Evolutionary conservation across 2,329 filamentous ascomycete genomes (phyloP), one percentile per base, ranked within the genome.

Genomic region (Colletotrichum zoysiae): DNA sequence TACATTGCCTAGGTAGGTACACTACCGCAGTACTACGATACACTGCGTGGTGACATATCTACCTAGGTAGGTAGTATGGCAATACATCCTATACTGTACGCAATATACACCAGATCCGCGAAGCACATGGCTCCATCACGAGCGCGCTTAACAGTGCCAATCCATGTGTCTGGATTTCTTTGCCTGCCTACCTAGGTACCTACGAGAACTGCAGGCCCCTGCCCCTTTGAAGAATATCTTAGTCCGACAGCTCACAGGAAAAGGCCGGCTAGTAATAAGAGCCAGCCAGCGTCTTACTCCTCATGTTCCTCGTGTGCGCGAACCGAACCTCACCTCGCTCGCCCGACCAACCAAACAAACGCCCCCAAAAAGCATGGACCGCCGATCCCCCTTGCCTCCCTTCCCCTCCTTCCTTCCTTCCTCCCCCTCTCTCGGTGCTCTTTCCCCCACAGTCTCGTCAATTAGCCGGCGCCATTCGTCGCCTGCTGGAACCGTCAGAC

Each of bases 361-460:
- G 0, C 26, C 40, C 40, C 51, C 8, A 58, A 71, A 50, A 57
- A 57, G 68, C 69, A 68, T 69, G 65, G 69, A 60, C 69, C 59
- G 65, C 65, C 46, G 69, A 71, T 71, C 59, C 59, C 69, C 69
- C 65, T 58, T 58, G 65, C 65, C 48, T 48, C 35, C 44, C 26
- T 14, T 48, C 40, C 44, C 26, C 20, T 48, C 40, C 42, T 30
- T 30, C 30, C 42, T 44, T 18, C 18, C 6, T 20, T 5, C 42
- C 9, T 11, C 6, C 20, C 44, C 44, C 44, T 20, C 44, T 20
- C 33, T 69, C 26, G 51, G 60, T 35, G 51, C 40, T 33, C 59
- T 68, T 58, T 65, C 40, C 62, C 51, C 62, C 50, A 46, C 53
- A 65, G 35, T 48, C 38, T 58, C 33, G 20, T 23, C 35, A 16